Base-by-base conservation (phyloP, 352 stramenopile genomes). In the Achlya hypogyna region DNA sequence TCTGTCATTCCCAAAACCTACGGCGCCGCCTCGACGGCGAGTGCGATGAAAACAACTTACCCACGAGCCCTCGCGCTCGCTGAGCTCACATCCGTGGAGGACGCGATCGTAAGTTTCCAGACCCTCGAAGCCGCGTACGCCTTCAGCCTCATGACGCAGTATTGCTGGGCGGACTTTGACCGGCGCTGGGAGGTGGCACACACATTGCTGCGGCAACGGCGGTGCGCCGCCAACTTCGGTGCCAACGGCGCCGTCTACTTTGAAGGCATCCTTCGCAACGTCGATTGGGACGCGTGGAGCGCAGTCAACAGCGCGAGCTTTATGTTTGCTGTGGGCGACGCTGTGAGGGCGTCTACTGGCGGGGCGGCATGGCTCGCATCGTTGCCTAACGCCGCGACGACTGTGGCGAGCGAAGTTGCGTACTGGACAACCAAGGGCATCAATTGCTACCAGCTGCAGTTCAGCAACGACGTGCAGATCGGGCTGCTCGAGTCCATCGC, bases 161-260 rank as follows among this genome's bases (percentile, higher is more conserved):
- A 64, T 53, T 64, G 56, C 42, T 64, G 29, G 23, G n/a, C 53
- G 2, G 56, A 64, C 25, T 64, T 64, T 51, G 29, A 40, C 0
- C 12, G 22, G 35, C 22, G 29, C 20, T 64, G 42, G 38, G 35
- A 12, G 18, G 53, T 64, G 56, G 56, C 56, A 12, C 52, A 53
- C 35, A 35, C 56, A 9, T n/a, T 10, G 16, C 8, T 9, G 18
- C 4, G 56, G 12, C 29, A 64, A 53, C 9, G 2, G 5, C 56
- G 56, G 28, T 64, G 56, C 25, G 16, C 22, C n/a, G 18, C 23
- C 23, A 64, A 64, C 10, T 51, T 53, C 20, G 16, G n/a, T 3
- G 16, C 27, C 8, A 64, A 64, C 25, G 56, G 22, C 16, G 56
- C 56, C 9, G 29, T 64, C 9, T 64, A 51, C 42, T 23, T 63